Evolutionary conservation across 73 alveolate genomes (phyloP).

Genomic region (Blepharisma stoltei): DNA sequence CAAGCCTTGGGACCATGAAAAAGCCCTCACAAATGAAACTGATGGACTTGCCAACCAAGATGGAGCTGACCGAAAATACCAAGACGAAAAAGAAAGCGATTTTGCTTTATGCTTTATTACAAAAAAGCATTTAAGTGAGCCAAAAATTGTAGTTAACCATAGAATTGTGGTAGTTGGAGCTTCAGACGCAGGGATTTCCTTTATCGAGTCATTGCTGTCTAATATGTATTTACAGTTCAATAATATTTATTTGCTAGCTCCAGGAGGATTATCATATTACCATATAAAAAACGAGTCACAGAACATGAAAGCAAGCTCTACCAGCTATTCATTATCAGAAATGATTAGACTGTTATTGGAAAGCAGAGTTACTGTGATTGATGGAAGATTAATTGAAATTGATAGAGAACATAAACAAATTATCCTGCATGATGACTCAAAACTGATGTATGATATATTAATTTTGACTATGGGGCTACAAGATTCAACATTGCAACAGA

Average conservation of each 20-base stretch:
- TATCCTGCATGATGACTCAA: slow-evolving; percentile 89
- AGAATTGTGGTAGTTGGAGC: slow-evolving; percentile 98
- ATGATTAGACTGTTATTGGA: slow-evolving; percentile 89
- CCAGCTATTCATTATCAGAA: slow-evolving; percentile 91
- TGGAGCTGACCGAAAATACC: slow-evolving; percentile 86
- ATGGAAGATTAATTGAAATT: slow-evolving; percentile 92
- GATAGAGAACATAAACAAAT: slow-evolving; percentile 90
- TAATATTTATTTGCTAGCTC: slow-evolving; percentile 92
- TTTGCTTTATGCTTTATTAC: slow-evolving; percentile 91
- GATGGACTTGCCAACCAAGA: slow-evolving; percentile 73
- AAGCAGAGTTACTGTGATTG: slow-evolving; percentile 92
- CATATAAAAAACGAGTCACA: slow-evolving; percentile 77
- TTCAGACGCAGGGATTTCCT: slow-evolving; percentile 95
- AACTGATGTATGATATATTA: slow-evolving; percentile 88
- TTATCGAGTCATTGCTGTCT: slow-evolving; percentile 91
- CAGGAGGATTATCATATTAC: slow-evolving; percentile 96
- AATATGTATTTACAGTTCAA: slow-evolving; percentile 89
- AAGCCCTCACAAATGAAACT: slow-evolving; percentile 61
- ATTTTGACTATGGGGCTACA: slow-evolving; percentile 93
- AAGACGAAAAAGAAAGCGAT: slow-evolving; percentile 87
- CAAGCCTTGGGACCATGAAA: slow-evolving; percentile 93
- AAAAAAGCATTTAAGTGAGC: slow-evolving; percentile 82
- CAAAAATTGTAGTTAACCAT: slow-evolving; percentile 90
- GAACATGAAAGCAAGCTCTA: slow-evolving; percentile 85
- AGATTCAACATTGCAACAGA: slow-evolving; percentile 70